Conservation (phyloP, 257 asterid genomes). For the Solanum bulbocastanum region DNA sequence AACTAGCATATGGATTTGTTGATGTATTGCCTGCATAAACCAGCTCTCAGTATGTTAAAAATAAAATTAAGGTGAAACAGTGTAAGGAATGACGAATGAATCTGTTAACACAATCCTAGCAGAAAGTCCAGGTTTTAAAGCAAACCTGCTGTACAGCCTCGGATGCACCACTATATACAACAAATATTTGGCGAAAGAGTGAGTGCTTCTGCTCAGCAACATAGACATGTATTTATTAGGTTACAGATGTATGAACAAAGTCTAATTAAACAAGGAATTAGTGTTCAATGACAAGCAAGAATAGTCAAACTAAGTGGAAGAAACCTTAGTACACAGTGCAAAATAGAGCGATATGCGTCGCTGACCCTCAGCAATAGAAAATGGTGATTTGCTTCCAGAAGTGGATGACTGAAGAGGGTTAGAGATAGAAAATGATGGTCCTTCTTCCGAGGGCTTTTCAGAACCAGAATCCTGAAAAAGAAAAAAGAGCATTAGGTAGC, state of each 20-base stretch:
- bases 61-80: not conserved
- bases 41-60: constrained; percentile 5
- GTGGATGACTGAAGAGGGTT: constrained; percentile 34
- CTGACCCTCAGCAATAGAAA: constrained; percentile 61
- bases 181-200: constrained; percentile 70
- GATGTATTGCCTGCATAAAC: constrained; percentile 71
- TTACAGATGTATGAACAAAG: not conserved
- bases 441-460: constrained; percentile 38
- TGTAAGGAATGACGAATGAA: not conserved
- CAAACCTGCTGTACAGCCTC: constrained; percentile 74
- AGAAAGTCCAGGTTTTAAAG: not conserved
- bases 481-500: constrained; percentile 7
- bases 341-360: constrained; percentile 85
- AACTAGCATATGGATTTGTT: constrained; percentile 80
- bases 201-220: constrained; percentile 70
- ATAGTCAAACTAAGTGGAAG: not conserved
- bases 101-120: not conserved
- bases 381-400: constrained; percentile 45
- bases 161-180: constrained; percentile 49
- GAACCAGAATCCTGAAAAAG: constrained; percentile 31
- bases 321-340: constrained; percentile 95
- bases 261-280: not conserved
- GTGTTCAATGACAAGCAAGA: constrained; percentile 4
- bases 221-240: not conserved
- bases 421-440: constrained; percentile 18